Percentiles rank a stretch among this genome's conserved stretches.
Conservation (phyloP, 2,329 filamentous ascomycete genomes). For the Blastomyces gilchristii region DNA sequence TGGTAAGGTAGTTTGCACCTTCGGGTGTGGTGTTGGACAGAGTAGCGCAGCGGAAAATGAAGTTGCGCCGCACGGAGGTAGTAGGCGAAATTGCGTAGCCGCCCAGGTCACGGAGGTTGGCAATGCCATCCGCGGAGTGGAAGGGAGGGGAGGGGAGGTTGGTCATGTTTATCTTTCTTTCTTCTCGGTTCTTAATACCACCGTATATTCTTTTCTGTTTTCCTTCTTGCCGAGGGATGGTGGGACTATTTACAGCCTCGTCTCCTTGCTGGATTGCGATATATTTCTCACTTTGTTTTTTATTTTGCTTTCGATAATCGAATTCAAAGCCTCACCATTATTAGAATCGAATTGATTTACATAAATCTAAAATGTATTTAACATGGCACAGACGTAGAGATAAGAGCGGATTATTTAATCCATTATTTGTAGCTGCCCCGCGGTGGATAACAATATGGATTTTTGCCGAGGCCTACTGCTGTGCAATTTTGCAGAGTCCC, state of each 20-base stretch:
- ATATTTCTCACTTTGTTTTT: not conserved
- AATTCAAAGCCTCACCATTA: not conserved
- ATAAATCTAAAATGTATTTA: not conserved
- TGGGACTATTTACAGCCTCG: not conserved
- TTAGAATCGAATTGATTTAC: not conserved
- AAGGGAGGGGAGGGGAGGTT: slow-evolving; percentile 16
- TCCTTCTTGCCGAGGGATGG: not conserved
- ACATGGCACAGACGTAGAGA: not conserved
- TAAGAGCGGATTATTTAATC: not conserved
- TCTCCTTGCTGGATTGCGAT: not conserved
- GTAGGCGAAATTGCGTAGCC: slow-evolving; percentile 42
- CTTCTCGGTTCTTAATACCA: slow-evolving; percentile 1
- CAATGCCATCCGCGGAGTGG: slow-evolving; percentile 43
- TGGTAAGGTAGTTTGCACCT: slow-evolving; percentile 43
- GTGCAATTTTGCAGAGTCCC: too few species aligned
- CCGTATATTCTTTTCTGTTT: slow-evolving; percentile 1
- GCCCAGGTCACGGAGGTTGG: slow-evolving; percentile 60
- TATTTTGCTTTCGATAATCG: not conserved
- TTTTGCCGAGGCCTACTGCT: not conserved
- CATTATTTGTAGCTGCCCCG: not conserved
- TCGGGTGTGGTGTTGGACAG: slow-evolving; percentile 48
- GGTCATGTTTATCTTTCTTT: not conserved
- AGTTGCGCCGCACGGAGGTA: slow-evolving; percentile 39
- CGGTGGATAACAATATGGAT: not conserved
- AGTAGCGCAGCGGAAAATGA: slow-evolving; percentile 61